phyloP scores from a whole-genome alignment of 2,329 filamentous ascomycete genomes.

The Neospermospora avenae region DNA sequence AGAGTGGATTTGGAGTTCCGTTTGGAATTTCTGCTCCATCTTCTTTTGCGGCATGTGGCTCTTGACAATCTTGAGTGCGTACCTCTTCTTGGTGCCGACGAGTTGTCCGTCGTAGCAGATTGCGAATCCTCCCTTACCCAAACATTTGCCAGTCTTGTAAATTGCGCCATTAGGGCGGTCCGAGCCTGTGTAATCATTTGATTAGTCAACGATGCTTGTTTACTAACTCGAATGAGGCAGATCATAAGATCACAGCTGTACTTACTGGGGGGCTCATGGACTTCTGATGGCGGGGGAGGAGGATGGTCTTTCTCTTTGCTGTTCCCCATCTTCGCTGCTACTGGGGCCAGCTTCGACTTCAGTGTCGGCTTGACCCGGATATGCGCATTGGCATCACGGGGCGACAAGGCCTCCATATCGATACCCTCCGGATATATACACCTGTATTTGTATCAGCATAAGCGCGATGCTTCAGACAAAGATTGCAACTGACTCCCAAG shows the following conservation, averaged over 20 bases:
- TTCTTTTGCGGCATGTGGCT: conserved; percentile 73
- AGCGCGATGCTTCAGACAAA: background rate
- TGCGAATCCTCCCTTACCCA: conserved; percentile 80
- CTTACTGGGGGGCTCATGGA: conserved; percentile 58
- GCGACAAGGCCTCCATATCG: conserved; percentile 62
- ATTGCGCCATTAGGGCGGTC: conserved; percentile 68
- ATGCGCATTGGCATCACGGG: conserved; percentile 61
- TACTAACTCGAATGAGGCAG: background rate
- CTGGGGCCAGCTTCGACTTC: conserved; percentile 49
- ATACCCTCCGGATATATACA: conserved; percentile 39
- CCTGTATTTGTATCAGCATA: background rate
- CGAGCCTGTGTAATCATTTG: conserved; percentile 29
- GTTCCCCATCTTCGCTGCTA: conserved; percentile 42
- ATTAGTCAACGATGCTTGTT: background rate
- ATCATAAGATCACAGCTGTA: background rate
- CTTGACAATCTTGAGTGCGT: conserved; percentile 79
- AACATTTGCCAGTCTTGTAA: conserved; percentile 70
- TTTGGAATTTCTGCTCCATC: conserved; percentile 81
- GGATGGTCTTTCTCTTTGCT: conserved; percentile 60
- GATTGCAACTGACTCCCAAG: conserved; percentile 22
- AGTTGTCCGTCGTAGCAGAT: conserved; percentile 74
- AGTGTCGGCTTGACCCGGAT: conserved; percentile 42
- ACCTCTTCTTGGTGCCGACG: conserved; percentile 62
- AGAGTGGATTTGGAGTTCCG: conserved; percentile 94
- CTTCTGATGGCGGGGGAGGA: conserved; percentile 57